Base-by-base conservation (phyloP, 768 basidiomycete species). In the Mycena kentingensis region DNA sequence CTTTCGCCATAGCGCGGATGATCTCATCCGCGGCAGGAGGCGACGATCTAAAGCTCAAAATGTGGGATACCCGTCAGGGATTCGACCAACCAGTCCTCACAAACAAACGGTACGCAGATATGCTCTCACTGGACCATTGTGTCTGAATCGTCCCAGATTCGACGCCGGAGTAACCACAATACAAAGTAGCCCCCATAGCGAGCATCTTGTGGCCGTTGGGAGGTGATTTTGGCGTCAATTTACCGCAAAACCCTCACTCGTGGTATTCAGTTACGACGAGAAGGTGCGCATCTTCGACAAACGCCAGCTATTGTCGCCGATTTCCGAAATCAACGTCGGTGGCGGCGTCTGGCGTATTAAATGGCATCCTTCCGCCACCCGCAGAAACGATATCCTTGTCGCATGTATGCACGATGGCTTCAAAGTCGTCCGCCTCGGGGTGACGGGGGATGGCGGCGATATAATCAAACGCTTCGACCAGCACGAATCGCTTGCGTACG, bases 331-430 rank as follows among this genome's bases (percentile, higher is more conserved):
- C 22, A 78, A 87, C 51, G 84, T 92, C 3, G 93, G 92, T 11
- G 97, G 97, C 12, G 97, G 97, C 3, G 90, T 84, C 11, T 99
- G 97, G 97, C 81, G 97, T 16, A 85, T 93, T 52, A 94, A 96
- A 68, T 99, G 94, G 93, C 93, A 98, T 69, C 93, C 95, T 6
- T 80, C 79, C 4, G 57, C 76, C 2, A 60, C 64, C n/a, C 79
- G 93, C 38, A 80, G 77, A 56, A 63, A 79, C 31, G 90, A 95
- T 63, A 76, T 98, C 2, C 79, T 98, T 18, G 84, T 93, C n/a
- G 97, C 95, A 0, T 93, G 90, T 64, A 99, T 98, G 97, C 95
- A 96, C 65, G 93, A 93, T 57, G 95, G 96, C 10, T 95, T 93
- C 79, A 97, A 97, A 65, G 76, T 96, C 5, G 67, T 93, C 39